Conservation (phyloP, 2,329 filamentous ascomycete species). For the Coniochaeta sp. region DNA sequence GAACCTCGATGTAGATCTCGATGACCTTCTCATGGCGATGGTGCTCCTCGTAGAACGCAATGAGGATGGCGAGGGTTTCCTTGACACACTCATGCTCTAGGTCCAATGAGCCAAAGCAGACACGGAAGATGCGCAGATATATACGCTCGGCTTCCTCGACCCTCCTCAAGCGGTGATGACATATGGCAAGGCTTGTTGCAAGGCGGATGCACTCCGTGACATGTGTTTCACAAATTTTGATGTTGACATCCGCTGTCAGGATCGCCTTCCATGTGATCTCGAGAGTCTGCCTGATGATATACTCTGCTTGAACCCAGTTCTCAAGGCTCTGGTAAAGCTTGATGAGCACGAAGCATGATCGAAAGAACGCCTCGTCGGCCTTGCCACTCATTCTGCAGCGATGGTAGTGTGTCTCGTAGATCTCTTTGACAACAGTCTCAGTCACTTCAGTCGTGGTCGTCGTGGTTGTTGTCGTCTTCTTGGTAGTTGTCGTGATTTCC, state of each 20-base stretch:
- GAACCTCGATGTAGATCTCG: constrained; percentile 24
- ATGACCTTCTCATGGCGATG: constrained; percentile 30
- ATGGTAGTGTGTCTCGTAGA: constrained; percentile 26
- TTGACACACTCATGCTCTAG: constrained; percentile 21
- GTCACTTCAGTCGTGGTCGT: constrained; percentile 25
- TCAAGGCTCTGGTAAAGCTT: constrained; percentile 21
- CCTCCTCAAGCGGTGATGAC: constrained; percentile 24
- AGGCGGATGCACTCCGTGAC: constrained; percentile 23
- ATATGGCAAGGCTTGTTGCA: constrained; percentile 25
- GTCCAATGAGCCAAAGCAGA: constrained; percentile 21
- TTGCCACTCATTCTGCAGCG: constrained; percentile 23
- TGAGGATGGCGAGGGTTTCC: constrained; percentile 19
- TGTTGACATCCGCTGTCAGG: constrained; percentile 20
- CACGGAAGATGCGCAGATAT: constrained; percentile 27
- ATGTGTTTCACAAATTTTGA: constrained; percentile 21
- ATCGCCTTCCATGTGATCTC: constrained; percentile 31
- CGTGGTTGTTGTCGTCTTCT: constrained; percentile 24
- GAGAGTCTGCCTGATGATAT: constrained; percentile 24
- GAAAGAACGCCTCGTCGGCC: constrained; percentile 25
- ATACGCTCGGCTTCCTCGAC: constrained; percentile 30
- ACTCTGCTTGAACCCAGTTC: constrained; percentile 28
- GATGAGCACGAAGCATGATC: constrained; percentile 24
- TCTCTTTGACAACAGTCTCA: constrained; percentile 24
- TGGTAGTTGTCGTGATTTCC: constrained; percentile 26
- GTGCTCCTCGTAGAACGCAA: constrained; percentile 26